Evolutionary conservation across 192 early-diverging fungal genomes (phyloP).

Genomic region (Lunasporangiospora selenospora): DNA sequence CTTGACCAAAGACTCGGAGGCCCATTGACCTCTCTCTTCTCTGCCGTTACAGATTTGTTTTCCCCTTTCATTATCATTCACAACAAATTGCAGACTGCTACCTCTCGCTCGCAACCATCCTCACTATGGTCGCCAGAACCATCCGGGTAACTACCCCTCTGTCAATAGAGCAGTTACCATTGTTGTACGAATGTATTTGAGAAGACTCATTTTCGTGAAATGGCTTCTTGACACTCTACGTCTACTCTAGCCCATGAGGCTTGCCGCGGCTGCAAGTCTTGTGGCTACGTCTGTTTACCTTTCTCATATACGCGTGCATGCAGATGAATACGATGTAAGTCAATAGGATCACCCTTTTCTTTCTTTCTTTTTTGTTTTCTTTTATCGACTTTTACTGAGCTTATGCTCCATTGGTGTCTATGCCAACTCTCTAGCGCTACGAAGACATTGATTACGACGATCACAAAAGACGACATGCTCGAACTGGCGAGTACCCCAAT

Average conservation of each 20-base stretch:
- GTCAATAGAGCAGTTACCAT: background rate
- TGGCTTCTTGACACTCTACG: background rate
- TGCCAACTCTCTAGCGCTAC: background rate
- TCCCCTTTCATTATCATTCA: background rate
- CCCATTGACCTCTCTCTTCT: background rate
- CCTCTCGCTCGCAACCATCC: background rate
- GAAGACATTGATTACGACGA: background rate
- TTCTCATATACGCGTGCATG: constrained; percentile 32
- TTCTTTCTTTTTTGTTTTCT: background rate
- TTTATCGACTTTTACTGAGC: background rate
- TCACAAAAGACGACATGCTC: background rate
- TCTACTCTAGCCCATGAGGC: constrained; percentile 28
- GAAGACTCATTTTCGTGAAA: background rate
- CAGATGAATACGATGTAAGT: constrained; percentile 30
- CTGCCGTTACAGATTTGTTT: background rate
- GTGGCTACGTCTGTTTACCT: constrained; percentile 24
- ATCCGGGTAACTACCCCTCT: background rate
- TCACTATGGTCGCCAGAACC: background rate
- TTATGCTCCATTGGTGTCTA: background rate
- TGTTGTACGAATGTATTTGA: background rate
- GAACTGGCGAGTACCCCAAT: background rate
- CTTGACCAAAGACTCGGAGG: no score
- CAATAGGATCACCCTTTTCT: background rate
- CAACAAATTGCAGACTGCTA: background rate
- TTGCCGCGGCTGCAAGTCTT: constrained; percentile 23